Percentiles rank a stretch among this genome's conserved stretches.
These are phyloP conservation scores for Globisporangium nodosum DNA, from an alignment of 352 stramenopile genomes.

Conservation along the genomic window DNA sequence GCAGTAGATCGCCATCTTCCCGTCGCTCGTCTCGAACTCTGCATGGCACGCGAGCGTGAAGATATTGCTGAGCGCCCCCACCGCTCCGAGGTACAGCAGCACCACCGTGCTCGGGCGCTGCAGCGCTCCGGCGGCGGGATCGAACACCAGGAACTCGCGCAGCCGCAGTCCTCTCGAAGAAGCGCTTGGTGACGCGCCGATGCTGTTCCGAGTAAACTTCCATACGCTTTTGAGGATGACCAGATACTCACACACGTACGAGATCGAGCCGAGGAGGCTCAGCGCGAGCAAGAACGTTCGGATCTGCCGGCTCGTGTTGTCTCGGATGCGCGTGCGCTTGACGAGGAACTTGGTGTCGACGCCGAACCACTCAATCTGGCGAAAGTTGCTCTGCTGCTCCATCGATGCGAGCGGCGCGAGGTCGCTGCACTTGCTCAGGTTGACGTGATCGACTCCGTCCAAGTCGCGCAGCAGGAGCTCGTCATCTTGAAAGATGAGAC, in stretches of 20 bases:
- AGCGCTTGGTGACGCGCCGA: too few species aligned
- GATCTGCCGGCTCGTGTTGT: too few species aligned
- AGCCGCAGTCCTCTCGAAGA: too few species aligned
- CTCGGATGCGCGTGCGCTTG: too few species aligned
- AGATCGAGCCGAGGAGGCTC: too few species aligned
- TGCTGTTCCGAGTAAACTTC: too few species aligned
- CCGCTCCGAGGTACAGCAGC: slow-evolving; percentile 29
- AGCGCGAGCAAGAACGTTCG: too few species aligned
- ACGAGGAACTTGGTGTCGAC: slow-evolving; percentile 13
- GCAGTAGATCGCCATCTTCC: slow-evolving; percentile 31
- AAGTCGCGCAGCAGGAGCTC: slow-evolving; percentile 25
- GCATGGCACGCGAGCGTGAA: slow-evolving; percentile 32
- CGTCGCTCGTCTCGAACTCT: slow-evolving; percentile 18
- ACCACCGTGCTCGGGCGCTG: slow-evolving; percentile 26
- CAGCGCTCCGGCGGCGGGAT: slow-evolving; percentile 18
- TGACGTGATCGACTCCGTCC: slow-evolving; percentile 12
- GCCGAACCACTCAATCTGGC: slow-evolving; percentile 31
- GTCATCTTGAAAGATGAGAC: slow-evolving; percentile 23
- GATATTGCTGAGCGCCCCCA: slow-evolving; percentile 37
- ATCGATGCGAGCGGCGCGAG: not conserved
- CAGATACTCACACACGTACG: too few species aligned
- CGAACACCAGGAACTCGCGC: too few species aligned
- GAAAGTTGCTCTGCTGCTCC: slow-evolving; percentile 19
- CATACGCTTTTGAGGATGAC: too few species aligned
- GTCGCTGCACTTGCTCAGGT: slow-evolving; percentile 16